Evolutionary conservation across 495 filamentous ascomycete species (phyloP), one percentile per base, ranked within the genome.

Genomic region (Aspergillus steynii): DNA sequence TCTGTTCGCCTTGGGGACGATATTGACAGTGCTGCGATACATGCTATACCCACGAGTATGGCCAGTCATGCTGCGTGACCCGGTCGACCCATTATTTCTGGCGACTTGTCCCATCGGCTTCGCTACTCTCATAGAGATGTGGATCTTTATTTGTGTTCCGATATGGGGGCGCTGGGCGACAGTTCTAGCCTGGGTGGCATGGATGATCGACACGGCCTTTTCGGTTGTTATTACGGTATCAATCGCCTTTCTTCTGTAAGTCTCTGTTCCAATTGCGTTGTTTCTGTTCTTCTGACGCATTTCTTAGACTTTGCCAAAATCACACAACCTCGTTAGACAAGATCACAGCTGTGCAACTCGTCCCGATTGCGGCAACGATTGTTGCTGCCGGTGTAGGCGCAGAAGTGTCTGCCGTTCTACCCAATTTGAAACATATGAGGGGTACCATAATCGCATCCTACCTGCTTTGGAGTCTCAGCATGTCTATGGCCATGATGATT

Each of bases 101-200:
- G 80, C 74, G 2, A 81, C 79, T 0, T 60, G 77, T 7, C 81
- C 81, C 1, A 82, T 82, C 74, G 78, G 77, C 2, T 76, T 82
- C 37, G 78, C 80, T 0, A 83, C 81, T 0, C 68, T 83, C 15
- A 73, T 83, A 34, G 77, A 83, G 59, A 77, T 81, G 73, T 77
- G 75, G 65, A 64, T 75, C 2, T 66, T 76, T 31, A 61, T 78
- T 26, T 82, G 78, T 57, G 79, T 80, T 14, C 79, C 79, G 1
- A 56, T 58, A 9, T 81, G 78, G 79, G 76, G 76, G 2, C 49
- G 64, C 10, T 75, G 70, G 67, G 67, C 65, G 7, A 67, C 53
- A 29, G 71, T 67, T 1, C 20, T 79, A 12, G 78, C 68, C 3
- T 82, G 78, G 78, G 72, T 55, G 4, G 56, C 77, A 28, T 83